Evolutionary conservation across 306 rosid species (phyloP), one percentile per base, ranked within the genome.

Genomic region (Begonia masoniana): DNA sequence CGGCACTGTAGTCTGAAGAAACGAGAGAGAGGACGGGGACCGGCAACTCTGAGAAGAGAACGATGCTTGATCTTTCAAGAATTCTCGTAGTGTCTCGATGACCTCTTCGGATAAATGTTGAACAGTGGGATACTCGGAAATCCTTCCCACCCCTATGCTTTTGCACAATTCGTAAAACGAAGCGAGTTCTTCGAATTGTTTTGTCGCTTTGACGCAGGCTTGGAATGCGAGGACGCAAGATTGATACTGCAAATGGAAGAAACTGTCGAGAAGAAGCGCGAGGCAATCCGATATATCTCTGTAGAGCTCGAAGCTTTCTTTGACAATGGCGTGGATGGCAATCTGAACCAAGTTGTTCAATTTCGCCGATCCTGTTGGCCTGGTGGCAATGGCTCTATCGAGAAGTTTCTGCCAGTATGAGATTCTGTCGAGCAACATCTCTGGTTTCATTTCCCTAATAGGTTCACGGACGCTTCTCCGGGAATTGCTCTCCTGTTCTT

Each of bases 51-150:
- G 62, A 5, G 49, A 2, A 4, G 76, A 72, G 43, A 80, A 69
- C 0, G 82, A 80, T 49, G 88, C 71, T 51, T 81, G 99, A 36
- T 91, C 96, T 69, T 72, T 83, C 55, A 85, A 66, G 57, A 83
- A 91, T 7, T 84, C 94, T 13, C 74, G 85, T 21, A 91, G 62
- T 19, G 92, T 79, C 55, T 75, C 94, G 56, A 86, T 60, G 12
- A 86, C 80, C 58, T 85, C 99, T 6, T 72, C 76, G 10, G 99
- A 91, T 31, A 87, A 58, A 14, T 81, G 88, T 31, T 91, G 85
- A 1, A 86, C 81, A 35, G 63, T 71, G 1, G 96, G 96, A 43
- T 83, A 91, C n/a, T 91, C 96, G n/a, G 74, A 76, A n/a, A 88
- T 75, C 62, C 88, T 75, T 2, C 99, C 99, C 51, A 83, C 70